A percentile compares a stretch with the other conserved stretches of the same genome.
phyloP scores from a whole-genome alignment of 257 asterid species.

The Petunia secreta region DNA sequence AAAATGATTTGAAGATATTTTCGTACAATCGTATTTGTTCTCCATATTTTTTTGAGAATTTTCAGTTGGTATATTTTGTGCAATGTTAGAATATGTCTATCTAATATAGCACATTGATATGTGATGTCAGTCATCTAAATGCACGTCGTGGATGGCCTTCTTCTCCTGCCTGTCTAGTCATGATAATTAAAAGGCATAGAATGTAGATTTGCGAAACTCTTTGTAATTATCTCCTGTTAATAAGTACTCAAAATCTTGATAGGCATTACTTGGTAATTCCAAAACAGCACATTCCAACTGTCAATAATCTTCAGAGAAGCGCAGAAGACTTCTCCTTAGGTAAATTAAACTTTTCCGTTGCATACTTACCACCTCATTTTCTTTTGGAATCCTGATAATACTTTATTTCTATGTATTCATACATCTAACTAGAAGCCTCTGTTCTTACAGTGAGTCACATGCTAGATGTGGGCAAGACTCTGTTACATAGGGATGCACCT shows the following conservation, averaged over 20 bases:
- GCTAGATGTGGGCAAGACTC: conserved; percentile 72
- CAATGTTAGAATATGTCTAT: background rate
- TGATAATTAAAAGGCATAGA: background rate
- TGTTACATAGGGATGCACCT: conserved; percentile 76
- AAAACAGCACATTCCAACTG: conserved; percentile 79
- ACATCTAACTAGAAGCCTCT: conserved; percentile 29
- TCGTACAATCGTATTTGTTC: background rate
- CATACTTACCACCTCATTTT: background rate
- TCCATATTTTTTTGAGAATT: background rate
- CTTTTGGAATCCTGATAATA: conserved; percentile 7
- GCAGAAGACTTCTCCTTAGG: conserved; percentile 68
- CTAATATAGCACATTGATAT: background rate
- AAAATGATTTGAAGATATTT: background rate
- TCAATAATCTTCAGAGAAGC: conserved; percentile 57
- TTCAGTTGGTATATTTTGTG: background rate
- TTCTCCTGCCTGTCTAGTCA: too few species aligned
- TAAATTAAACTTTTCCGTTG: conserved; percentile 25
- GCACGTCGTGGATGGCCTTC: background rate
- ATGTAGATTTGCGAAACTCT: background rate
- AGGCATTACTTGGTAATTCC: conserved; percentile 97
- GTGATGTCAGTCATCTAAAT: background rate
- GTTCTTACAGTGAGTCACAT: conserved; percentile 67
- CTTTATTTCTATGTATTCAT: conserved; percentile 16
- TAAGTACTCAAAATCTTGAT: conserved; percentile 16
- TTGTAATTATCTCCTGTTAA: conserved; percentile 1